These are phyloP conservation scores for Cardamine chenopodiifolia DNA, from an alignment of 345 rosid species.

Conservation along the genomic window DNA sequence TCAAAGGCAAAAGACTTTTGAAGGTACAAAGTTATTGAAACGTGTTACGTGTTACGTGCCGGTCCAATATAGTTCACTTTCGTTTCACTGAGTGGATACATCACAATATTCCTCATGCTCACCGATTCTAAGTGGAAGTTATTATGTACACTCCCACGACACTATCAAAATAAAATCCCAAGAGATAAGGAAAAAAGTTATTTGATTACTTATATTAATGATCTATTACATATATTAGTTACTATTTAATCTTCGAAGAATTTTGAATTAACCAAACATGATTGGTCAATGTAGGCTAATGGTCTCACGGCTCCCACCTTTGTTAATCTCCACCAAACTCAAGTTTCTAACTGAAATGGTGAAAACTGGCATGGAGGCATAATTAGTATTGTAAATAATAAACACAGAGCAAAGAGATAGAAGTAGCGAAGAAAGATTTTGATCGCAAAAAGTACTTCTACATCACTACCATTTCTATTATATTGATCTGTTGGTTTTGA, in stretches of 20 bases:
- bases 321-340: not conserved
- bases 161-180: slow-evolving; percentile 8
- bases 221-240: not conserved
- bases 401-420: no score
- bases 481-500: not conserved
- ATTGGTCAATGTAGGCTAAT: not conserved
- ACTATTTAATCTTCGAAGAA: not conserved
- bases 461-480: not conserved
- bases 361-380: slow-evolving; percentile 12
- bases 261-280: not conserved
- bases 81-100: slow-evolving; percentile 7
- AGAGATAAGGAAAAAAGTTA: not conserved
- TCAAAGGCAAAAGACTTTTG: slow-evolving; percentile 4
- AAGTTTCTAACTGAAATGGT: not conserved
- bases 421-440: no score
- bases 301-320: not conserved
- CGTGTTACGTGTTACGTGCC: slow-evolving; percentile 34
- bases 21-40: slow-evolving; percentile 12
- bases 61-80: not conserved
- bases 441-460: not conserved
- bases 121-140: slow-evolving; percentile 29
- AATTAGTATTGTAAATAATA: not conserved
- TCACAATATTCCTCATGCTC: slow-evolving; percentile 14
- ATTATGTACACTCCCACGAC: slow-evolving; percentile 33
- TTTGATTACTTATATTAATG: not conserved